Evolutionary conservation across 306 rosid species (phyloP).

Genomic region (Fagus sylvatica): DNA sequence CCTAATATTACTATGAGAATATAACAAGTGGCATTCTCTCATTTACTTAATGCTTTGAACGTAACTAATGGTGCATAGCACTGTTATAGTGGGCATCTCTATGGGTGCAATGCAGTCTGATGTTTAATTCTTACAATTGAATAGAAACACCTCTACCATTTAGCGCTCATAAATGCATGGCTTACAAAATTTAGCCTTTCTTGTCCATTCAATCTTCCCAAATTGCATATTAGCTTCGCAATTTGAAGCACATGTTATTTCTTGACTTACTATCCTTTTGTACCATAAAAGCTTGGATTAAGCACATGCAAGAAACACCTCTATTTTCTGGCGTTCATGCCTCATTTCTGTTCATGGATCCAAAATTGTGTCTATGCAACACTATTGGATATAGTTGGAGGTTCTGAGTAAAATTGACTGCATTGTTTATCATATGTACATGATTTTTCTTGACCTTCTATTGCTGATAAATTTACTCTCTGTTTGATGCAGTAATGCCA

Average conservation of each 20-base stretch:
- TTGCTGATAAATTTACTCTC: slow-evolving; percentile 19
- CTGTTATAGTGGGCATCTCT: neutral
- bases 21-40: neutral
- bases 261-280: neutral
- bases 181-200: neutral
- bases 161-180: neutral
- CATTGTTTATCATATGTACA: slow-evolving; percentile 6
- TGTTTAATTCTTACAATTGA: neutral
- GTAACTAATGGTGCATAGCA: neutral
- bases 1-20: neutral
- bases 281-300: neutral
- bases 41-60: neutral
- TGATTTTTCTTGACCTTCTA: slow-evolving; percentile 21
- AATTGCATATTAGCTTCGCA: neutral
- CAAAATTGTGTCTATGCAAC: neutral
- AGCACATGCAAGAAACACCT: neutral
- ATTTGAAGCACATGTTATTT: neutral
- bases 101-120: neutral
- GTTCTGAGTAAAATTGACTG: neutral
- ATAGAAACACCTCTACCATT: no score
- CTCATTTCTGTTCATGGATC: neutral
- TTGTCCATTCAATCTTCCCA: neutral
- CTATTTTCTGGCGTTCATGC: neutral
- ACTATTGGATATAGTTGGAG: neutral
- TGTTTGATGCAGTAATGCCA: slow-evolving; percentile 62